Evolutionary conservation across 805 yeast species (phyloP).

Genomic region (Starmerella potacharoeniae): DNA sequence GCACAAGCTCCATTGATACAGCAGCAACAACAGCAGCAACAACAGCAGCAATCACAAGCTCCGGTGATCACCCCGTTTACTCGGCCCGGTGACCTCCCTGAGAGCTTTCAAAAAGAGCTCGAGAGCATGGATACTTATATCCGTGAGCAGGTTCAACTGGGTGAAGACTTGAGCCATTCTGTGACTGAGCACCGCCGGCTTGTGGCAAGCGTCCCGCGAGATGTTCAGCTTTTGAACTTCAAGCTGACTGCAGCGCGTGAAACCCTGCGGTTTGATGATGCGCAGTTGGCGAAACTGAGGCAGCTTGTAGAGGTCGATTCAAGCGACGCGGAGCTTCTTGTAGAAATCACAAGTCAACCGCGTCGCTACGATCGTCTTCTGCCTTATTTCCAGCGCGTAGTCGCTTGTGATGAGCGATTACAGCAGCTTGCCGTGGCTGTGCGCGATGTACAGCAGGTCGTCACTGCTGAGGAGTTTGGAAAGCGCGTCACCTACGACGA

Average conservation of each 20-base stretch:
- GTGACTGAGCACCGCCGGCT: conserved; percentile 33
- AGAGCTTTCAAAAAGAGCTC: conserved; percentile 40
- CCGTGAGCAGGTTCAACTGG: conserved; percentile 40
- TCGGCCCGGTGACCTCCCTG: conserved; percentile 48
- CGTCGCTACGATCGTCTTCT: conserved; percentile 26
- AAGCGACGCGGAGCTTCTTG: conserved; percentile 20
- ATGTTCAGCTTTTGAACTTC: conserved; percentile 40
- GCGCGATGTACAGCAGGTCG: conserved; percentile 28
- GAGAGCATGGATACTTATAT: conserved; percentile 46
- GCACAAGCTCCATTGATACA: neutral
- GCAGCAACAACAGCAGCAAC: conserved; percentile 18
- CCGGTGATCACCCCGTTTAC: conserved; percentile 43
- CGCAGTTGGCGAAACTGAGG: conserved; percentile 25
- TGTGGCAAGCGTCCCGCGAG: conserved; percentile 43
- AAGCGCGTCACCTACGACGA: conserved; percentile 18
- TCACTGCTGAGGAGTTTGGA: conserved; percentile 26
- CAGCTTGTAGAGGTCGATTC: conserved; percentile 28
- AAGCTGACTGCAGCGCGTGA: conserved; percentile 41
- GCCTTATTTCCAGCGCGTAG: conserved; percentile 24
- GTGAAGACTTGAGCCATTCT: conserved; percentile 38
- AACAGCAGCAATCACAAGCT: conserved; percentile 15
- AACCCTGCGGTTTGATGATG: conserved; percentile 41
- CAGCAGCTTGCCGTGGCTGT: conserved; percentile 26
- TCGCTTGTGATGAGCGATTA: conserved; percentile 28
- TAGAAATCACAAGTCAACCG: conserved; percentile 24